These are phyloP conservation scores for Bimuria novae-zelandiae DNA, from an alignment of 2,329 filamentous ascomycete genomes.

Conservation along the genomic window DNA sequence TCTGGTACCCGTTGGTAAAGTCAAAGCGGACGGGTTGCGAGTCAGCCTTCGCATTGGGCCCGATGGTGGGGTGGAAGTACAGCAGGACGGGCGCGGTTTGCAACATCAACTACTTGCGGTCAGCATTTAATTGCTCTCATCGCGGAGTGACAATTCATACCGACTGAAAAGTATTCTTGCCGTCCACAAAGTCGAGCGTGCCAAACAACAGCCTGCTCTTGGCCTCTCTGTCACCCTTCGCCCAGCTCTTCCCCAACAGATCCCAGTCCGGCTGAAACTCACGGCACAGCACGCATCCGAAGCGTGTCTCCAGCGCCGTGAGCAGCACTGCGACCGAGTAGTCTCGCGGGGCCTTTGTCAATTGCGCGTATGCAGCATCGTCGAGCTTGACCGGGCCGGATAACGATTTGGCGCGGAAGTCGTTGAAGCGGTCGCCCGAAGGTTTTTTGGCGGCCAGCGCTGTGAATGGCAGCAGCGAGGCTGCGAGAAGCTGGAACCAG, in stretches of 20 bases:
- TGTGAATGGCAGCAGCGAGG: slow-evolving; percentile 64
- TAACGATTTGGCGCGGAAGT: slow-evolving; percentile 71
- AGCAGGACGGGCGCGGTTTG: slow-evolving; percentile 93
- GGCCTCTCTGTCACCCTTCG: slow-evolving; percentile 76
- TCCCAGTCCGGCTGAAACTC: slow-evolving; percentile 97
- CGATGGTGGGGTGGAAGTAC: slow-evolving; percentile 82
- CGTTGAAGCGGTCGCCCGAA: slow-evolving; percentile 67
- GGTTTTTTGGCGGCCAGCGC: slow-evolving; percentile 69
- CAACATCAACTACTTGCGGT: slow-evolving; percentile 75
- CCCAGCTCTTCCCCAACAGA: slow-evolving; percentile 82
- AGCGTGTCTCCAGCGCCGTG: slow-evolving; percentile 82
- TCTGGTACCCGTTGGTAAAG: slow-evolving; percentile 79
- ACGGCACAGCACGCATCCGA: slow-evolving; percentile 82
- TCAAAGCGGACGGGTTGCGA: slow-evolving; percentile 78
- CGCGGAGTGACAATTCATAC: slow-evolving; percentile 55
- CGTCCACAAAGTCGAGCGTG: slow-evolving; percentile 85
- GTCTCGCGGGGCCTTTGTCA: slow-evolving; percentile 79
- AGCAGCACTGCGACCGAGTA: slow-evolving; percentile 82
- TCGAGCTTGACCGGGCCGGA: slow-evolving; percentile 74
- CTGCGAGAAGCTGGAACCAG: slow-evolving; percentile 63
- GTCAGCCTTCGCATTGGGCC: slow-evolving; percentile 74
- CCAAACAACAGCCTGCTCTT: slow-evolving; percentile 77
- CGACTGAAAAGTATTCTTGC: slow-evolving; percentile 82
- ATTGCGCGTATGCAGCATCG: slow-evolving; percentile 73
- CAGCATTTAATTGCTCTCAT: slow-evolving; percentile 8